Evolutionary conservation across 2,329 filamentous ascomycete species (phyloP), one percentile per base, ranked within the genome.

Genomic region (Cladobotryum mycophilum): DNA sequence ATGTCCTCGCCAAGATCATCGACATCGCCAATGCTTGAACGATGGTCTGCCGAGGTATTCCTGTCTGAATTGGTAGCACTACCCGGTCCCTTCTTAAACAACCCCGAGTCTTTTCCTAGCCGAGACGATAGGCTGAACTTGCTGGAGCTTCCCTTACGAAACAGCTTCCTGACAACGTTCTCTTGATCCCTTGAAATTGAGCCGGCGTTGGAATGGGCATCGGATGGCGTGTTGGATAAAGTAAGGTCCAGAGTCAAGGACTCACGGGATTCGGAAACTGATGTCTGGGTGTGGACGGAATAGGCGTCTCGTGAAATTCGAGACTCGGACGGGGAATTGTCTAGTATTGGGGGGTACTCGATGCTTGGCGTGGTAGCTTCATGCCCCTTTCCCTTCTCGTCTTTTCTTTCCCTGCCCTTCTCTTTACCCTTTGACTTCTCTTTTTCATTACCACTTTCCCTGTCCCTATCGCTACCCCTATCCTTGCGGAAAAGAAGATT

Each of bases 121-220:
- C 79, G 65, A 45, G 79, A 80, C 12, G 81, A 76, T 53, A 84
- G 70, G 63, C 79, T 80, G 63, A 85, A 85, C 67, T 85, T 85
- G 65, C 79, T 76, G 6, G 80, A 81, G 63, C 80, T 84, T 45
- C 81, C 79, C 67, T 85, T 85, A 33, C 82, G 78, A 50, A 85
- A 77, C 45, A 85, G 71, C 62, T 83, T 79, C 61, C 76, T 71
- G 56, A 84, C 69, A 48, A 80, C 78, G 55, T 80, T 80, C 47
- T 82, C 79, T 55, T 74, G 69, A 50, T 81, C 72, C 59, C 78
- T 79, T 30, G 64, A 54, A 34, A 66, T 68, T 3, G 66, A 61
- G n/a, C 64, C 67, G 15, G 69, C 56, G 11, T 68, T 67, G 2
- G 66, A 61, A 41, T 71, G 72, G 15, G 76, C 67, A 36, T 85